phyloP scores from a whole-genome alignment of 306 rosid genomes.

The Malus asiatica region DNA sequence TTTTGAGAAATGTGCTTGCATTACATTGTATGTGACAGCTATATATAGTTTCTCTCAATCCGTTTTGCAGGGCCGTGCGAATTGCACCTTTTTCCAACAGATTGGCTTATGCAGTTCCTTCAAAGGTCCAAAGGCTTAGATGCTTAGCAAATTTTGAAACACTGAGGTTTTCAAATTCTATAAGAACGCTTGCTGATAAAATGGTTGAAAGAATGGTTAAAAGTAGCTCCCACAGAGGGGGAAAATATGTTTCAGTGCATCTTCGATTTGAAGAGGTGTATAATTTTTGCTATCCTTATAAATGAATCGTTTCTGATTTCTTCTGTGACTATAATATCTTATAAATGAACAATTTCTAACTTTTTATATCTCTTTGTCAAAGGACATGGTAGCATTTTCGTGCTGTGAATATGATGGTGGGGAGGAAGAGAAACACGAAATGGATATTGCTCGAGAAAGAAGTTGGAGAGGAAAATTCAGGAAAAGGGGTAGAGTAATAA shows the following conservation, averaged over 20 bases:
- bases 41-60: conserved; percentile 29
- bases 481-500: conserved; percentile 73
- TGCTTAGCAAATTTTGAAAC: conserved; percentile 84
- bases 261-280: conserved; percentile 96
- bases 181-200: conserved; percentile 70
- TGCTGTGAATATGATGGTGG: conserved; percentile 96
- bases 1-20: not conserved
- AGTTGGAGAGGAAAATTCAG: conserved; percentile 98
- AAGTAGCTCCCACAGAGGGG: conserved; percentile 66
- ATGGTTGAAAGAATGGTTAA: conserved; percentile 87
- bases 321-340: conserved; percentile 10
- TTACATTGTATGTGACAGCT: conserved; percentile 20
- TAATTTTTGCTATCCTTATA: not conserved
- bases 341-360: conserved; percentile 7
- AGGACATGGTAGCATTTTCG: conserved; percentile 99
- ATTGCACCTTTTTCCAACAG: conserved; percentile 97
- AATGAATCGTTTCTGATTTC: not conserved
- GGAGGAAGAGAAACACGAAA: conserved; percentile 85
- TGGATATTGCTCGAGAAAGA: conserved; percentile 95
- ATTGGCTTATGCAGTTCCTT: conserved; percentile 76
- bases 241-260: conserved; percentile 92
- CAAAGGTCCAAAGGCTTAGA: conserved; percentile 68
- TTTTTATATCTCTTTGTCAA: conserved; percentile 6
- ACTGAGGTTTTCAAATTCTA: conserved; percentile 75
- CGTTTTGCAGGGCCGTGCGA: conserved; percentile 77